These are phyloP conservation scores for Emericellopsis cladophorae DNA, from an alignment of 2,329 filamentous ascomycete genomes.

Conservation along the genomic window DNA sequence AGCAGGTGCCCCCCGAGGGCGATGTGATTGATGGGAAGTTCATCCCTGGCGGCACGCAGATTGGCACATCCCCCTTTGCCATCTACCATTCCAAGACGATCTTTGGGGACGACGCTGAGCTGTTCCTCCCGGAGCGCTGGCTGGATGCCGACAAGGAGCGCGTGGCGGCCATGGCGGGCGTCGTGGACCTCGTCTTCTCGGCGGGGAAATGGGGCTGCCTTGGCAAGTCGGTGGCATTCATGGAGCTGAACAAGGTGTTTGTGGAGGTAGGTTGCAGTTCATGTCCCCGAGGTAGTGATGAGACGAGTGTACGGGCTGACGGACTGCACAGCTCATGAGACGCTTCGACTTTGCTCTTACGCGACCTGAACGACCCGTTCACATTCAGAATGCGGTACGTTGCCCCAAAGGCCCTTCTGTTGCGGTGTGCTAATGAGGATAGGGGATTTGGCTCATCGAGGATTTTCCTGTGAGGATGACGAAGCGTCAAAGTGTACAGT, in stretches of 20 bases:
- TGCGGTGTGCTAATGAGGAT: background rate
- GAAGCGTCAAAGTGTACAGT: constrained; percentile 1
- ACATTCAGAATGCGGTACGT: constrained; percentile 7
- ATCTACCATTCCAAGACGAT: constrained; percentile 22
- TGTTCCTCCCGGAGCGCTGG: constrained; percentile 37
- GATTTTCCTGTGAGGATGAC: constrained; percentile 7
- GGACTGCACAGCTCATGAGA: constrained; percentile 4
- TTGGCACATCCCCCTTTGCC: constrained; percentile 28
- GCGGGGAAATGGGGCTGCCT: constrained; percentile 29
- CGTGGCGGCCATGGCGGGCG: constrained; percentile 20
- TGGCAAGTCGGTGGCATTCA: constrained; percentile 27
- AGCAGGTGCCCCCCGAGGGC: constrained; percentile 16
- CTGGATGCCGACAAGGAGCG: constrained; percentile 21
- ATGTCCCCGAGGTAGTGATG: too few species aligned
- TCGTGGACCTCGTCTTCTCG: constrained; percentile 29
- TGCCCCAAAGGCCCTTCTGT: background rate
- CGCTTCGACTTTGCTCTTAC: constrained; percentile 7
- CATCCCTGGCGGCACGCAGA: constrained; percentile 30
- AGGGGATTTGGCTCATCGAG: constrained; percentile 9
- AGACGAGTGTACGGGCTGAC: too few species aligned
- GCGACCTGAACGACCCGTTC: constrained; percentile 5
- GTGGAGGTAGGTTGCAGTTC: constrained; percentile 22
- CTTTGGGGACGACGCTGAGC: constrained; percentile 24
- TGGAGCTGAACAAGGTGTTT: constrained; percentile 29
- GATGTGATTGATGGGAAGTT: constrained; percentile 19